Percentiles rank a stretch among this genome's conserved stretches.
Evolutionary conservation across 768 basidiomycete species (phyloP).

Genomic region (Tricholoma matsutake): DNA sequence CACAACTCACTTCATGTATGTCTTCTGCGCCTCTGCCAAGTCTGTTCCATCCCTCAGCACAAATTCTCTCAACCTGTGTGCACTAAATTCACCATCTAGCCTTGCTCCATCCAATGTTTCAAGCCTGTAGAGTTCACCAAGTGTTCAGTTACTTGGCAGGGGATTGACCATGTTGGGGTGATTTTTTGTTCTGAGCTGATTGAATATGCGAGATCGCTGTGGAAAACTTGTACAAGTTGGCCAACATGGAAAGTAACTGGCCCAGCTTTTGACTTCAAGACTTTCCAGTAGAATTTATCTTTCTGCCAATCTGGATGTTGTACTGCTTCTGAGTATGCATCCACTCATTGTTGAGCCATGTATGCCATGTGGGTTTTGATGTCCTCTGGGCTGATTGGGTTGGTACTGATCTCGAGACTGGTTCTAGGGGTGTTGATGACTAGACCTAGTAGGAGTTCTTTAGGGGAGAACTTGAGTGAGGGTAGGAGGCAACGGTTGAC

Average conservation of each 20-base stretch:
- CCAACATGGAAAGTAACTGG: slow-evolving; percentile 20
- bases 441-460: slow-evolving; percentile 22
- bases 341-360: slow-evolving; percentile 25
- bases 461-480: too few relatives aligned
- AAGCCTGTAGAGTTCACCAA: neutral
- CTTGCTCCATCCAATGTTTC: neutral
- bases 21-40: neutral
- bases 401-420: neutral
- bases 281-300: slow-evolving; percentile 21
- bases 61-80: neutral
- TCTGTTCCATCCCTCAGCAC: neutral
- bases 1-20: neutral
- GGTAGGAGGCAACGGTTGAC: slow-evolving; percentile 26
- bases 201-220: neutral
- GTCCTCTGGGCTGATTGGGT: slow-evolving; percentile 3
- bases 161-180: neutral
- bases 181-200: neutral
- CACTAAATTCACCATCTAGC: neutral
- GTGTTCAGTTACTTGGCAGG: neutral
- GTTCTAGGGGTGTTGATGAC: slow-evolving; percentile 24
- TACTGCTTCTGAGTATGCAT: slow-evolving; percentile 24
- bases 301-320: slow-evolving; percentile 20
- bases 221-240: neutral
- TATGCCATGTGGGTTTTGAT: slow-evolving; percentile 21
- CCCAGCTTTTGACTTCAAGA: slow-evolving; percentile 11